Base-by-base conservation (phyloP, 176 grass and related monocot species). In the Saccharum officinarum region DNA sequence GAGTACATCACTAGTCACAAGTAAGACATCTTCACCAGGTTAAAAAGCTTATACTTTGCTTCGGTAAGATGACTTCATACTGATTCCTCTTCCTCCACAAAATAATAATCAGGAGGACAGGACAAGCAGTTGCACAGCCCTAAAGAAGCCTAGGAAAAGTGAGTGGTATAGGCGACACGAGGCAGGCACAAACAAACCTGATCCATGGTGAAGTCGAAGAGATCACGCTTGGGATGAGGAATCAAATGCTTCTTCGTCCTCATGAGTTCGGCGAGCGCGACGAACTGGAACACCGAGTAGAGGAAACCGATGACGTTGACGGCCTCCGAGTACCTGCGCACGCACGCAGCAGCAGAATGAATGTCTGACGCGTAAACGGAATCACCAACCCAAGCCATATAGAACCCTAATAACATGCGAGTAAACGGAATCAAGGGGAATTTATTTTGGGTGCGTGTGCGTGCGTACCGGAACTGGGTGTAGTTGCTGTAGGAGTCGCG, bases 171-270 rank as follows among this genome's bases (percentile, higher is more conserved):
- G 18, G 28, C 4, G 5, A 34, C 12, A 20, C 23, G 20, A 64
- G 52, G 67, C 20, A n/a, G 49, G 55, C 55, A 60, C 22, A 23
- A 78, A 81, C 73, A 65, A 76, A 96, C 97, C 93, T 99, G 97
- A 91, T 99, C 97, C 97, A 99, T 92, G 79, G 81, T 20, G 54
- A 99, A 99, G 79, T 96, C 97, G 38, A 99, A 96, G 62, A 92
- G 92, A 78, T 91, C 37, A 0, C 93, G 88, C 31, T 69, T 64
- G 31, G 82, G 92, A 71, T 90, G 92, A 30, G 69, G 34, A 15
- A 91, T 94, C 77, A 94, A 75, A 73, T 91, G 93, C 44, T 91
- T 94, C 41, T 86, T 65, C 49, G 76, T 94, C 73, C 71, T 89
- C 69, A 91, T 91, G 75, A 91, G 78, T 10, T 69, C 65, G 0